phyloP scores from a whole-genome alignment of 345 rosid genomes.

The Acer negundo region DNA sequence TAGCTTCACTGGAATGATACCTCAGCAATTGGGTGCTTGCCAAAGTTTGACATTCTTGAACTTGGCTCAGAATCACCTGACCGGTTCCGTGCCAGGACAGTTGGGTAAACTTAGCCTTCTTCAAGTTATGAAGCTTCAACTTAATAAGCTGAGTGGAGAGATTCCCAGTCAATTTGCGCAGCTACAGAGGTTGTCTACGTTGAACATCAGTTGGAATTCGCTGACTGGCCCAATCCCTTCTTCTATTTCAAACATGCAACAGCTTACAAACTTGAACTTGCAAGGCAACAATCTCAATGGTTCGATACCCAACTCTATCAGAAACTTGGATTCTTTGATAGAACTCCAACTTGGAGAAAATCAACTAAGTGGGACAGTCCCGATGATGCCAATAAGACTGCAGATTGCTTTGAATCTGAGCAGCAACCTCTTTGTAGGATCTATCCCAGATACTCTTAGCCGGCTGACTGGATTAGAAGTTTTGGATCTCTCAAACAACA shows the following conservation, averaged over 20 bases:
- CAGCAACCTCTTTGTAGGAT: slow-evolving; percentile 55
- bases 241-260: slow-evolving; percentile 42
- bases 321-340: slow-evolving; percentile 35
- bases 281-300: slow-evolving; percentile 63
- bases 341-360: slow-evolving; percentile 80
- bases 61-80: slow-evolving; percentile 55
- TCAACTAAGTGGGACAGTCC: slow-evolving; percentile 56
- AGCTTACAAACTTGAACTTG: slow-evolving; percentile 45
- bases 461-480: slow-evolving; percentile 50
- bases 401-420: slow-evolving; percentile 80
- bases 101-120: slow-evolving; percentile 46
- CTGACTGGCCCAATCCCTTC: slow-evolving; percentile 63
- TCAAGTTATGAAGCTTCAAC: slow-evolving; percentile 60
- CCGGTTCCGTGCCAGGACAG: slow-evolving; percentile 43
- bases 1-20: slow-evolving; percentile 46
- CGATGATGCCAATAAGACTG: slow-evolving; percentile 55
- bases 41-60: slow-evolving; percentile 50
- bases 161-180: slow-evolving; percentile 43
- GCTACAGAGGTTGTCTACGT: slow-evolving; percentile 31
- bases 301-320: slow-evolving; percentile 47
- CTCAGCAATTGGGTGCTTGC: slow-evolving; percentile 45
- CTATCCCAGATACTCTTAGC: slow-evolving; percentile 43
- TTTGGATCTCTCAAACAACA: slow-evolving; percentile 75
- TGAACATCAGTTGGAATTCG: slow-evolving; percentile 61
- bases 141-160: slow-evolving; percentile 52